Percentiles rank a stretch among this genome's conserved stretches.
Conservation (phyloP, 352 stramenopile genomes). For the Phytophthora brassicae region DNA sequence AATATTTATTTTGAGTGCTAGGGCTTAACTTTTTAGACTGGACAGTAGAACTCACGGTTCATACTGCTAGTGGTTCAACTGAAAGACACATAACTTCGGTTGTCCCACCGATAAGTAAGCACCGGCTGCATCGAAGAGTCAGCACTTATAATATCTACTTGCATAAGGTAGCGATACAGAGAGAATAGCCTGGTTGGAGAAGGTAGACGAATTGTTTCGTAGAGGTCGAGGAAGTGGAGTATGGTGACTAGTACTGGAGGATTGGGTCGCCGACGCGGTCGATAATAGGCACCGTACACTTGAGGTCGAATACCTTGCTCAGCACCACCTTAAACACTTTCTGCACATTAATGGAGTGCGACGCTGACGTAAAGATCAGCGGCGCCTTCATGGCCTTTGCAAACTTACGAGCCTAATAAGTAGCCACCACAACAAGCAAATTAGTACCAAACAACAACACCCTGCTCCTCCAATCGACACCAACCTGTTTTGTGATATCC, state of each 20-base stretch:
- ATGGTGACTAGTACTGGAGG: conserved; percentile 82
- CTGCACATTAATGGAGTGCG: conserved; percentile 95
- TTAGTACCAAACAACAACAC: neutral
- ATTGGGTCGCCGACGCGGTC: conserved; percentile 92
- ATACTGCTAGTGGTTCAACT: neutral
- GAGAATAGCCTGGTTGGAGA: conserved; percentile 8
- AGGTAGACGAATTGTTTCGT: conserved; percentile 15
- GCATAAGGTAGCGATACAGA: conserved; percentile 9
- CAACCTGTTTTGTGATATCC: conserved; percentile 93
- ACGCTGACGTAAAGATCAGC: conserved; percentile 93
- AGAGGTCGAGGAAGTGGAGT: conserved; percentile 8
- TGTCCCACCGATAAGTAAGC: too few relatives aligned
- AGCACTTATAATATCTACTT: neutral
- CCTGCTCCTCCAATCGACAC: neutral
- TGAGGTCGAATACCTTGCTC: conserved; percentile 94
- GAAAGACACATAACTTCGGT: neutral
- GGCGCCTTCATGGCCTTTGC: conserved; percentile 95
- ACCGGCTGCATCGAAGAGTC: neutral
- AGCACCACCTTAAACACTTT: conserved; percentile 96
- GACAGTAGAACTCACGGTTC: conserved; percentile 2
- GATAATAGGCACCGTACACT: conserved; percentile 93
- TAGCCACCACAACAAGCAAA: neutral
- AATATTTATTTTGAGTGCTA: conserved; percentile 10
- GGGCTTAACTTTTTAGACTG: neutral
- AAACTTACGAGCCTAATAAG: conserved; percentile 88